Evolutionary conservation across 1,139 yeast genomes (phyloP).

Genomic region (Blastobotrys ciferrii): DNA sequence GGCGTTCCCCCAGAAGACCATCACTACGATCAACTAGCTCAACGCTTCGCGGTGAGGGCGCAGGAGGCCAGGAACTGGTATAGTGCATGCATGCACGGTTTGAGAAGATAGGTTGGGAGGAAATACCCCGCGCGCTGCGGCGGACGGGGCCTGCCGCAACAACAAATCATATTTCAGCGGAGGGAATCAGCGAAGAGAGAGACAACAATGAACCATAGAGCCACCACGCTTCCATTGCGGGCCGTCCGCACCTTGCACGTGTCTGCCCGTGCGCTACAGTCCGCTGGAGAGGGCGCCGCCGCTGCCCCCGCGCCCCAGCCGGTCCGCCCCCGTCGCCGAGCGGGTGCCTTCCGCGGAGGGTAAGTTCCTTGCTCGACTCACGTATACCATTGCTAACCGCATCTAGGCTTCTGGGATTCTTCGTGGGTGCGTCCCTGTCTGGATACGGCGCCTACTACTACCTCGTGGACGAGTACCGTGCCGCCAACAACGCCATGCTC

Average conservation of each 20-base stretch:
- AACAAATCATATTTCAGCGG: not conserved
- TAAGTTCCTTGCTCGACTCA: conserved; percentile 20
- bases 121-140: too few species aligned
- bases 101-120: not conserved
- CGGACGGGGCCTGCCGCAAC: not conserved
- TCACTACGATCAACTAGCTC: too few species aligned
- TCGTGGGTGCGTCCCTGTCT: conserved; percentile 70
- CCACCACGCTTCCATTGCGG: conserved; percentile 6
- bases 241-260: conserved; percentile 1
- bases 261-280: not conserved
- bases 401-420: conserved; percentile 54
- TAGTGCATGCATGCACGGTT: not conserved
- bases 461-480: conserved; percentile 72
- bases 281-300: not conserved
- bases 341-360: conserved; percentile 37
- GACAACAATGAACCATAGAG: not conserved
- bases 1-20: too few species aligned
- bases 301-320: conserved; percentile 15
- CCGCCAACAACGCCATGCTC: conserved; percentile 67
- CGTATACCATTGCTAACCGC: not conserved
- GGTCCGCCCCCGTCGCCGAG: conserved; percentile 20
- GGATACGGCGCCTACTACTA: conserved; percentile 78
- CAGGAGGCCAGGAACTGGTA: too few species aligned
- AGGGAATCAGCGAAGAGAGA: too few species aligned
- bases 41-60: too few species aligned